phyloP scores from a whole-genome alignment of 2,329 filamentous ascomycete genomes.

The Monilinia aucupariae region DNA sequence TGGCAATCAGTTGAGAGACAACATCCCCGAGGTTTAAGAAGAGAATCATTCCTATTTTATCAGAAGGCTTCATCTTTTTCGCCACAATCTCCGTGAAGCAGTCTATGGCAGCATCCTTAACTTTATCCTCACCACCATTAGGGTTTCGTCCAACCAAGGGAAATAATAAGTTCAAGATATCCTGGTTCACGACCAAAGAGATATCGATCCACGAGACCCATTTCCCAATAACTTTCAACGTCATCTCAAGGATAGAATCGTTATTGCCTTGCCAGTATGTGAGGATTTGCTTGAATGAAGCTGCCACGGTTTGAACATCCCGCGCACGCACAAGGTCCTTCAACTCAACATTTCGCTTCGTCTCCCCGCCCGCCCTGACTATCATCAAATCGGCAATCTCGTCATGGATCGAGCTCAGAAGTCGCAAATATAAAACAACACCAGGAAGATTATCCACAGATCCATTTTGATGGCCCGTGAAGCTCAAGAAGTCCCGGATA shows the following conservation, averaged over 20 bases:
- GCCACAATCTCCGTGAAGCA: conserved; percentile 92
- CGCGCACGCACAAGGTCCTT: conserved; percentile 85
- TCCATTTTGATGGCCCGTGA: conserved; percentile 62
- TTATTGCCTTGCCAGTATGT: conserved; percentile 62
- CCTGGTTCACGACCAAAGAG: conserved; percentile 81
- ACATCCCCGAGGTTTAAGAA: conserved; percentile 86
- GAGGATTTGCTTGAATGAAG: conserved; percentile 88
- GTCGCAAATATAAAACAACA: conserved; percentile 80
- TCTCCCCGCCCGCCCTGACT: conserved; percentile 68
- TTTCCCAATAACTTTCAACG: conserved; percentile 84
- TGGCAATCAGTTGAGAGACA: conserved; percentile 77
- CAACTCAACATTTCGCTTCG: conserved; percentile 78
- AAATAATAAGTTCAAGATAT: conserved; percentile 78
- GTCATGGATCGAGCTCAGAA: conserved; percentile 86
- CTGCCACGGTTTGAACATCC: conserved; percentile 82
- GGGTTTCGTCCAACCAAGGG: conserved; percentile 75
- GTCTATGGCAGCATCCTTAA: conserved; percentile 86
- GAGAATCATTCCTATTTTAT: conserved; percentile 90
- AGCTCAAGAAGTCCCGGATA: conserved; percentile 78
- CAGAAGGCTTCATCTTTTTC: conserved; percentile 93
- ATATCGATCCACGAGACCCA: conserved; percentile 99
- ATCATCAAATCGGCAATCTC: conserved; percentile 94
- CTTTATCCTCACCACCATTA: conserved; percentile 62
- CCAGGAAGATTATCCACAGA: conserved; percentile 64
- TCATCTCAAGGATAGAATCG: conserved; percentile 75